Conservation (phyloP, 805 yeast species). For the Suhomyces tanzawaensis region DNA sequence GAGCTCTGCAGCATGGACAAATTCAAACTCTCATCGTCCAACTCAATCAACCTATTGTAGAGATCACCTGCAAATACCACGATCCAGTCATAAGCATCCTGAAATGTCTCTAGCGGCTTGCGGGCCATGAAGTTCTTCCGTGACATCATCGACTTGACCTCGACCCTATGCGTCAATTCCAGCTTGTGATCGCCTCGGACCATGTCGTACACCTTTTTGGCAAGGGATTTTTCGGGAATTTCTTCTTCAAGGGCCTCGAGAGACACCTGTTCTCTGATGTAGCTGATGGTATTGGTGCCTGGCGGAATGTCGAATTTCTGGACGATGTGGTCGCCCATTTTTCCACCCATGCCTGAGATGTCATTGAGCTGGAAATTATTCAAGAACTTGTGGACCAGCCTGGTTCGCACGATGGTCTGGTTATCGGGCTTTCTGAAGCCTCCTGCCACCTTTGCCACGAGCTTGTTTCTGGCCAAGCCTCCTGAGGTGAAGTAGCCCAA, state of each 20-base stretch:
- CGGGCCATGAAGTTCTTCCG: constrained; percentile 71
- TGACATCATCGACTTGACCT: constrained; percentile 84
- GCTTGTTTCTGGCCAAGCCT: constrained; percentile 76
- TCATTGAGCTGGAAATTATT: constrained; percentile 63
- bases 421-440: constrained; percentile 81
- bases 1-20: constrained; percentile 22
- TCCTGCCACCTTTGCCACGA: constrained; percentile 83
- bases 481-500: constrained; percentile 87
- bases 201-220: constrained; percentile 54
- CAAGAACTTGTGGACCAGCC: constrained; percentile 51
- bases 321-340: constrained; percentile 62
- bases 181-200: constrained; percentile 60
- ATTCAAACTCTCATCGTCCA: constrained; percentile 60
- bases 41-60: constrained; percentile 63
- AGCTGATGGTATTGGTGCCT: constrained; percentile 42
- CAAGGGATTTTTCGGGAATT: constrained; percentile 46
- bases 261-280: constrained; percentile 50
- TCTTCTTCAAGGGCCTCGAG: constrained; percentile 19
- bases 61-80: constrained; percentile 81
- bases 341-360: constrained; percentile 91
- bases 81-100: constrained; percentile 75
- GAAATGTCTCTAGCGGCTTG: constrained; percentile 46
- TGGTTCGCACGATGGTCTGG: constrained; percentile 69
- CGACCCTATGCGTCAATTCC: constrained; percentile 57
- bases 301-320: constrained; percentile 51